These are phyloP conservation scores for Scalesia atractyloides DNA, from an alignment of 129 eudicot genomes.

Conservation along the genomic window DNA sequence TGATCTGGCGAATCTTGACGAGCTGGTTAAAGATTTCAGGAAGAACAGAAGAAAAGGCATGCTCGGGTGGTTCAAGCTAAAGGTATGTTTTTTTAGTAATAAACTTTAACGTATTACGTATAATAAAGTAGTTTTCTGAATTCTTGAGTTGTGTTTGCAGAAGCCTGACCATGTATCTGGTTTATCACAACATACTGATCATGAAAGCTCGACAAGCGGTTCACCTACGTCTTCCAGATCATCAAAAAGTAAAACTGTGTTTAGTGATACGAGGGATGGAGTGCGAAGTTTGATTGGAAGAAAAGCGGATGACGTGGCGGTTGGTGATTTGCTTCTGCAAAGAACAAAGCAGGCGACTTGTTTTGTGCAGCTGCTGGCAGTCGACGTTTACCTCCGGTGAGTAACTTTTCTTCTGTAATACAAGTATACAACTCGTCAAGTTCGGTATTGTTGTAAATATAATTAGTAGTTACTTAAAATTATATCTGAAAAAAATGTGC, in stretches of 20 bases:
- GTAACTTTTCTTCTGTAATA: neutral
- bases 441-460: neutral
- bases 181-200: constrained; percentile 48
- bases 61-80: constrained; percentile 86
- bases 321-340: constrained; percentile 44
- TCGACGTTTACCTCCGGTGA: constrained; percentile 68
- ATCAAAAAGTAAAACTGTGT: constrained; percentile 50
- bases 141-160: constrained; percentile 36
- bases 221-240: constrained; percentile 83
- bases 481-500: constrained; percentile 17
- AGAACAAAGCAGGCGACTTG: constrained; percentile 77
- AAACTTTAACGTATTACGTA: neutral
- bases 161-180: constrained; percentile 56
- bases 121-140: neutral
- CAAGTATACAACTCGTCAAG: neutral
- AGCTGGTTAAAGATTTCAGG: constrained; percentile 65
- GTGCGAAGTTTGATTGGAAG: constrained; percentile 56
- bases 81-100: constrained; percentile 38
- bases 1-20: constrained; percentile 63
- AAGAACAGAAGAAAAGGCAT: constrained; percentile 68
- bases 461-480: constrained; percentile 1
- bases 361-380: constrained; percentile 57
- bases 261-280: constrained; percentile 55
- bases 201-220: constrained; percentile 62
- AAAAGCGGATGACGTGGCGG: constrained; percentile 52